Percentiles rank a stretch among this genome's conserved stretches.
Conservation (phyloP, 2,329 filamentous ascomycete species). For the Tolypocladium endophyticum region DNA sequence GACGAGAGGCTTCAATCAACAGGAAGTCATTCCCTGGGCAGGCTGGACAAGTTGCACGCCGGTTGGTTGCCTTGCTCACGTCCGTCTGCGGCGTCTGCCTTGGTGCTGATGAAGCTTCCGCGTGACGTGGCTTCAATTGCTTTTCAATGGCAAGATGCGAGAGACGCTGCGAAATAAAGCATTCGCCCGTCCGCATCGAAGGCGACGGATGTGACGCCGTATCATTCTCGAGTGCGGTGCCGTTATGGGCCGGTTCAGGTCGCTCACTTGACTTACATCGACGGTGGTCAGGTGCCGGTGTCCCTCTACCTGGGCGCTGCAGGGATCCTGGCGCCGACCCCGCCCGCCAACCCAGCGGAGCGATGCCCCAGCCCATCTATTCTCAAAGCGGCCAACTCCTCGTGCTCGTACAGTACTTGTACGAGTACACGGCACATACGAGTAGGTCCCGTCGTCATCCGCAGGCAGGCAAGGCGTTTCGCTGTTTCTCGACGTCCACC, state of each 20-base stretch:
- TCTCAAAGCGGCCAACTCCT: neutral
- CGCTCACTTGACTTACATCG: neutral
- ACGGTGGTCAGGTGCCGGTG: too few species aligned
- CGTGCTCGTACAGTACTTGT: too few species aligned
- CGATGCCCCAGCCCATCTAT: neutral
- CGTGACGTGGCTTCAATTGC: too few species aligned
- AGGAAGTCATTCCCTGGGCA: neutral
- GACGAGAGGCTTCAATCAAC: neutral
- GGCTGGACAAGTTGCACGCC: neutral
- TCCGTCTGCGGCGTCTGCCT: too few species aligned
- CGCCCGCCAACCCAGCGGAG: neutral
- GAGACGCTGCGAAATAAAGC: too few species aligned
- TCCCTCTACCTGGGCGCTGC: neutral
- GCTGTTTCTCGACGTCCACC: neutral
- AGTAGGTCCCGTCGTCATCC: neutral
- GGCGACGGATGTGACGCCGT: too few species aligned
- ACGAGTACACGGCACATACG: too few species aligned
- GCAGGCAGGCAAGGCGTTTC: neutral
- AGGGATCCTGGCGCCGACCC: neutral
- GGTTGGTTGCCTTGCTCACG: neutral
- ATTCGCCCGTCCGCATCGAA: too few species aligned
- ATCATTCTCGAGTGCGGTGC: too few species aligned
- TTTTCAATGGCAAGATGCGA: too few species aligned
- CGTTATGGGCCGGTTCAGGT: too few species aligned
- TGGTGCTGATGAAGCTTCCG: neutral